These are phyloP conservation scores for Zoysia pacifica DNA, from an alignment of 176 grass and related monocot genomes.

Conservation along the genomic window DNA sequence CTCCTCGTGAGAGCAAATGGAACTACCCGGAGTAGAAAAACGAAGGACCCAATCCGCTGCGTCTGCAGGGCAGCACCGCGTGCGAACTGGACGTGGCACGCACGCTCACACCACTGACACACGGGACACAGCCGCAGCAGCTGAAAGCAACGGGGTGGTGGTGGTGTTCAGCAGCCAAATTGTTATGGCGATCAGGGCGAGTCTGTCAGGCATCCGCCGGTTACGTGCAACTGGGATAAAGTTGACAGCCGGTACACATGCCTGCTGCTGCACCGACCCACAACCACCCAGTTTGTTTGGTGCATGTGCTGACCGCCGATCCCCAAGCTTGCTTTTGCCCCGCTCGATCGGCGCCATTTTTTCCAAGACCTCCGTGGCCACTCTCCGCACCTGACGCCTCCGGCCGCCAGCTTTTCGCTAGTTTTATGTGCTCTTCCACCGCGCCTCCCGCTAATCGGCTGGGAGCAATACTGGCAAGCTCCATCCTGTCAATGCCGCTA, in stretches of 20 bases:
- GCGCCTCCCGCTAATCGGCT: not conserved
- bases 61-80: not conserved
- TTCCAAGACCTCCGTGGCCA: not conserved
- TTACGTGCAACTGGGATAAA: conserved; percentile 37
- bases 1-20: no score
- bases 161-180: not conserved
- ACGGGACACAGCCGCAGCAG: not conserved
- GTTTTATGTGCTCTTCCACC: not conserved
- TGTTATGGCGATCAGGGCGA: not conserved
- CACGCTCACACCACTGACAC: not conserved
- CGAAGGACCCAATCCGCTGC: not conserved
- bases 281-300: no score
- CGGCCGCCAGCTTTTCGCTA: not conserved
- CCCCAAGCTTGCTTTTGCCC: no score
- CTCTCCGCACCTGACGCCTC: not conserved
- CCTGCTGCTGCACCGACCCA: not conserved
- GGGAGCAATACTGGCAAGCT: conserved; percentile 11
- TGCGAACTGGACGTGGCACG: not conserved
- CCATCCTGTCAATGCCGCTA: not conserved
- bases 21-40: not conserved
- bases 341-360: no score
- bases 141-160: not conserved
- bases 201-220: conserved; percentile 19
- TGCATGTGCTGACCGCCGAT: no score
- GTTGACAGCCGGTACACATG: not conserved